Evolutionary conservation across 2,329 filamentous ascomycete species (phyloP).

Genomic region (Xylariaceae sp.): DNA sequence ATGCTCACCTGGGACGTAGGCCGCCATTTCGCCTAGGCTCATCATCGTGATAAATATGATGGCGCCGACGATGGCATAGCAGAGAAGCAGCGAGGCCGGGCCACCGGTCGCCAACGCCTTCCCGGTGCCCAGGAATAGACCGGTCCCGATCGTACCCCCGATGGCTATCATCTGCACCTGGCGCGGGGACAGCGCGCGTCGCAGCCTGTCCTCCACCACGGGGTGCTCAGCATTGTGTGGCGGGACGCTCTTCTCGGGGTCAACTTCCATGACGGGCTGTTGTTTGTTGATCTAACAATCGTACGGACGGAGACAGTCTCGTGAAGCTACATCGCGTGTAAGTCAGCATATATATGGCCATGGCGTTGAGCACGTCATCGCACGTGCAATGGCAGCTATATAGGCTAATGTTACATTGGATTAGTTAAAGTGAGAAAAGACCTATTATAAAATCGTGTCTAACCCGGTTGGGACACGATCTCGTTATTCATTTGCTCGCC

Average conservation of each 20-base stretch:
- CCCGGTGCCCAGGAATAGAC: conserved; percentile 65
- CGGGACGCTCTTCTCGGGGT: conserved; percentile 21
- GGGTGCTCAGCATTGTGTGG: conserved; percentile 8
- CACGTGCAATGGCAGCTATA: background rate
- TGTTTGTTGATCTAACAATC: background rate
- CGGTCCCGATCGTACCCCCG: conserved; percentile 62
- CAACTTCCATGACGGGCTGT: conserved; percentile 15
- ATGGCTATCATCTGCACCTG: conserved; percentile 71
- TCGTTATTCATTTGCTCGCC: too few relatives aligned
- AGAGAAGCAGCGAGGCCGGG: conserved; percentile 60
- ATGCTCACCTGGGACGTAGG: conserved; percentile 49
- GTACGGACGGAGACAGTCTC: background rate
- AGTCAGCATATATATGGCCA: background rate
- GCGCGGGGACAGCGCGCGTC: conserved; percentile 59
- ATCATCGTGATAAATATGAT: conserved; percentile 64
- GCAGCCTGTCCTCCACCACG: conserved; percentile 47
- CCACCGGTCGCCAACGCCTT: conserved; percentile 62
- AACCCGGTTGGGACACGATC: too few relatives aligned
- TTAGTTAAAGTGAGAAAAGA: background rate
- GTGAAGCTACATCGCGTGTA: too few relatives aligned
- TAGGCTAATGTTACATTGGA: background rate
- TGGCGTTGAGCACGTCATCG: background rate
- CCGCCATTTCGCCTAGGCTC: conserved; percentile 62
- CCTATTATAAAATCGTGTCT: too few relatives aligned
- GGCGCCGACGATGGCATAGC: conserved; percentile 58